Evolutionary conservation across 1,284 basidiomycete genomes (phyloP).

Genomic region (Schizophyllum commune): DNA sequence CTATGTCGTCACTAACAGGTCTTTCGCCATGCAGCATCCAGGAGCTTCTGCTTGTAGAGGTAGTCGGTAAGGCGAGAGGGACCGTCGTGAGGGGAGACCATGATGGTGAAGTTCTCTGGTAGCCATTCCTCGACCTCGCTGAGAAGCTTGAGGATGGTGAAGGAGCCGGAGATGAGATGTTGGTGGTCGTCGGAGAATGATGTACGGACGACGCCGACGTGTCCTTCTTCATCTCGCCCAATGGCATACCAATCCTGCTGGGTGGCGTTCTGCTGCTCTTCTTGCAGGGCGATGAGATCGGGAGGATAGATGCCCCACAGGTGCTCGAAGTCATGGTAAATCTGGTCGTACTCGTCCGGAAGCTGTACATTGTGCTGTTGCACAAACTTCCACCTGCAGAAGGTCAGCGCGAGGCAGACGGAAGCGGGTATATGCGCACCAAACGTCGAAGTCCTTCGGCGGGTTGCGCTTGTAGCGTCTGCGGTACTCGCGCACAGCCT

Average conservation of each 20-base stretch:
- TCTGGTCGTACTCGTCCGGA: constrained; percentile 54
- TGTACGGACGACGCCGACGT: background rate
- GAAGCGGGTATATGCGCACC: constrained; percentile 22
- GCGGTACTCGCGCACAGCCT: constrained; percentile 52
- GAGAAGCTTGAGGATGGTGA: background rate
- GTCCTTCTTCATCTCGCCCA: background rate
- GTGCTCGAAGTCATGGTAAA: constrained; percentile 43
- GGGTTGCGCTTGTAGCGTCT: constrained; percentile 35
- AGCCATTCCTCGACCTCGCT: constrained; percentile 24
- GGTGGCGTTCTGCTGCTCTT: constrained; percentile 26
- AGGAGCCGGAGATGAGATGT: background rate
- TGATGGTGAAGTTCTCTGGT: constrained; percentile 23
- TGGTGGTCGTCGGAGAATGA: background rate
- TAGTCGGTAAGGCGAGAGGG: constrained; percentile 31
- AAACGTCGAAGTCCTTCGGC: constrained; percentile 50
- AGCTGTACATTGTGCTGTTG: constrained; percentile 49
- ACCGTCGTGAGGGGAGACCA: constrained; percentile 34
- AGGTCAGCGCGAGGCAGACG: background rate
- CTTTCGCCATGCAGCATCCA: constrained; percentile 27
- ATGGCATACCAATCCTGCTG: constrained; percentile 8
- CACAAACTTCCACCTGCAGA: constrained; percentile 50
- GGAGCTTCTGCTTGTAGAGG: constrained; percentile 30
- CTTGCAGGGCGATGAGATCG: constrained; percentile 30
- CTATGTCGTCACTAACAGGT: background rate
- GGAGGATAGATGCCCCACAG: constrained; percentile 46